Evolutionary conservation across 2,329 filamentous ascomycete genomes (phyloP).

Genomic region (Verticillium zaregamsianum): DNA sequence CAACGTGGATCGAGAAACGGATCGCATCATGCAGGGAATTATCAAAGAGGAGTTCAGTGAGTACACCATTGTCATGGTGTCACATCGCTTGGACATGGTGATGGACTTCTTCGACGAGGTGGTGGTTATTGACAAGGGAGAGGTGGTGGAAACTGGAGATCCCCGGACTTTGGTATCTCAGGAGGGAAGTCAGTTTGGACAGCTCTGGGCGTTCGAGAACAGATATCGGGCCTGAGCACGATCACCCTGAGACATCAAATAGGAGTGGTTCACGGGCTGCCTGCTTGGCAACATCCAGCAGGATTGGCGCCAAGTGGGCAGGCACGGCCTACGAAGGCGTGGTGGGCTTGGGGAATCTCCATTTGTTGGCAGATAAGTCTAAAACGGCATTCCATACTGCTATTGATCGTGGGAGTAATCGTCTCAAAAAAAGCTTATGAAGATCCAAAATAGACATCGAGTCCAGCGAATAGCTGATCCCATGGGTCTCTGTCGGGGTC

Average conservation of each 20-base stretch:
- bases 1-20: conserved; percentile 36
- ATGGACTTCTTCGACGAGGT: conserved; percentile 45
- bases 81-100: conserved; percentile 44
- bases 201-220: conserved; percentile 24
- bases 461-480: conserved; percentile 17
- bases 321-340: too few species aligned
- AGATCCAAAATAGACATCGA: conserved; percentile 16
- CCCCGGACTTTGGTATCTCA: conserved; percentile 11
- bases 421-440: background rate
- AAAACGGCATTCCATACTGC: too few species aligned
- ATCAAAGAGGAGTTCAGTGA: conserved; percentile 32
- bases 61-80: conserved; percentile 51
- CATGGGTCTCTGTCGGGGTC: conserved; percentile 13
- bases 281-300: too few species aligned
- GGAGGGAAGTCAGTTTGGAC: conserved; percentile 22
- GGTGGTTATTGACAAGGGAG: conserved; percentile 44
- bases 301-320: too few species aligned
- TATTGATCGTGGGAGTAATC: too few species aligned
- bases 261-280: background rate
- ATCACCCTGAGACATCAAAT: background rate
- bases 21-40: conserved; percentile 35
- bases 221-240: background rate
- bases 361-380: too few species aligned
- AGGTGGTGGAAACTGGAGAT: conserved; percentile 29
- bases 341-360: too few species aligned